Conservation (phyloP, 371 early-diverging fungal genomes). For the Funneliformis caledonium region DNA sequence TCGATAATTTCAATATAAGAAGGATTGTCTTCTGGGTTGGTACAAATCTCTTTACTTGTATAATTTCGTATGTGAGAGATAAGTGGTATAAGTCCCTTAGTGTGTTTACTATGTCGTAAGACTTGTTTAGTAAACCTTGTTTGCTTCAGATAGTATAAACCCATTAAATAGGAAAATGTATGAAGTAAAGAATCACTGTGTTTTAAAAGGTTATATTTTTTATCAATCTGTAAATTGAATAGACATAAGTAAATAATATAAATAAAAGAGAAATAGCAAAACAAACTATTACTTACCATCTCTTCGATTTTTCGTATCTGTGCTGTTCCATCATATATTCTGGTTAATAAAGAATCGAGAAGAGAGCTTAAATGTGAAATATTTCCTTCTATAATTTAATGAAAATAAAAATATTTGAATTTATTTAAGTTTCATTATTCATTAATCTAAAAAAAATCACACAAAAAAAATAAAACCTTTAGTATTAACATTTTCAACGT, state of each 20-base stretch:
- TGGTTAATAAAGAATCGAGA: slow-evolving; percentile 18
- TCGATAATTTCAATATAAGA: slow-evolving; percentile 5
- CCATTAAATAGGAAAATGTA: not conserved
- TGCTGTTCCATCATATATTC: slow-evolving; percentile 26
- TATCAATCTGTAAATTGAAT: slow-evolving; percentile 8
- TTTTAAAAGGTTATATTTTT: slow-evolving; percentile 8
- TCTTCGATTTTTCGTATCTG: slow-evolving; percentile 21
- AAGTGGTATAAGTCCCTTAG: not conserved
- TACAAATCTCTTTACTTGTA: not conserved
- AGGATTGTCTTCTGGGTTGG: too few relatives aligned
- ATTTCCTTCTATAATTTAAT: not conserved
- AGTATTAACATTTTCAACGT: not conserved
- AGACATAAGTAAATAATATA: not conserved
- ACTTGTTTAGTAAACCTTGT: not conserved
- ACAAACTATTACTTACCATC: not conserved
- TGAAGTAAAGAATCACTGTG: slow-evolving; percentile 7
- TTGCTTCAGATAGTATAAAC: not conserved
- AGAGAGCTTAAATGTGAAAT: slow-evolving; percentile 27
- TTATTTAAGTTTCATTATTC: not conserved
- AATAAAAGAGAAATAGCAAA: not conserved
- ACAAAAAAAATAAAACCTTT: not conserved
- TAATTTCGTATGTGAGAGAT: not conserved
- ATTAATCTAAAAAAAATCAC: not conserved
- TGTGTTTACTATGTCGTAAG: not conserved
- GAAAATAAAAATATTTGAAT: not conserved